Evolutionary conservation across 345 rosid genomes (phyloP), one percentile per base, ranked within the genome.

Genomic region (Atalantia buxifolia): DNA sequence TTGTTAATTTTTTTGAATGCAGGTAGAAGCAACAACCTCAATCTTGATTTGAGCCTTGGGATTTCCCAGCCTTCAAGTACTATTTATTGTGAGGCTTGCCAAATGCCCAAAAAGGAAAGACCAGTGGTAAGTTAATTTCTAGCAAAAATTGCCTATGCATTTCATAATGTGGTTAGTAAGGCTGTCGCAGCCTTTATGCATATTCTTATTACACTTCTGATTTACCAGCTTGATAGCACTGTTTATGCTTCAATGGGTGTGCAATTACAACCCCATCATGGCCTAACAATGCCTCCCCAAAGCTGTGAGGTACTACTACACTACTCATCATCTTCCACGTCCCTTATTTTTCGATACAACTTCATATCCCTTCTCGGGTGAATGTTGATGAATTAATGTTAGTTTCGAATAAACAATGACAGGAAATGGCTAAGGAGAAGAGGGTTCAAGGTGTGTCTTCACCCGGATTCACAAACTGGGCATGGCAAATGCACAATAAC

Each of bases 41-140:
- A 74, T 79, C 91, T 92, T 59, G 93, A 92, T 66, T 81, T 92
- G 84, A 89, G 87, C 83, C 87, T 90, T 12, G 89, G 93, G 28
- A 88, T 89, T 79, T 81, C 88, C 64, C 12, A 56, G 65, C 78
- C 88, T 78, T 68, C 80, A 10, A 77, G 67, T 33, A 35, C 33
- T 71, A 55, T 62, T 70, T 30, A 13, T 36, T 38, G 21, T 40
- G 77, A 71, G 19, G 83, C 86, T 21, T 60, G 81, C 1, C 78
- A 80, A 74, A 28, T 65, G 59, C 82, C 84, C 42, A 61, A 65
- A 55, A 50, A 22, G 42, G 81, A 72, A 76, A 89, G 73, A 36
- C 55, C 30, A 71, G 68, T 74, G 81, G 76, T 83, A 50, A 40
- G 76, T 83, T 40, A 40, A 55, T 64, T 27, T 61, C 31, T 77